Evolutionary conservation across 257 asterid genomes (phyloP).

Genomic region (Fraxinus cuspidata): DNA sequence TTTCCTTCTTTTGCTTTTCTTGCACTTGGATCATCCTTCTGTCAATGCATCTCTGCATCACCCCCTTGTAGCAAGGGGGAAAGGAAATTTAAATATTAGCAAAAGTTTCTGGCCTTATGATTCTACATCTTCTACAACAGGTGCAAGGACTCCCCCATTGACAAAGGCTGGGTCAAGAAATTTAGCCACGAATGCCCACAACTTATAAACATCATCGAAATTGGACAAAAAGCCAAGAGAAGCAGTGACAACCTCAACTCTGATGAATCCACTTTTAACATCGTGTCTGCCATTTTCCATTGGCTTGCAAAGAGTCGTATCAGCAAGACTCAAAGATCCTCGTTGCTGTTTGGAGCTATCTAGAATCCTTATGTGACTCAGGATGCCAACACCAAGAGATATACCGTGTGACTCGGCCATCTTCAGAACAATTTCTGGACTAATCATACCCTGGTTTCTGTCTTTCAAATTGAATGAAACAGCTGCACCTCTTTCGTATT

Average conservation of each 20-base stretch:
- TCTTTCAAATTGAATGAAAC: constrained; percentile 87
- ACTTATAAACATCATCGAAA: constrained; percentile 87
- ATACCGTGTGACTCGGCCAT: constrained; percentile 74
- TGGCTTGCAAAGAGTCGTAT: constrained; percentile 85
- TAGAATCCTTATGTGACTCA: constrained; percentile 76
- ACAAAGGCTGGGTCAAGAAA: constrained; percentile 83
- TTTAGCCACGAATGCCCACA: constrained; percentile 96
- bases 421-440: constrained; percentile 83
- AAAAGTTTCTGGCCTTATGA: constrained; percentile 33
- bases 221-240: constrained; percentile 87
- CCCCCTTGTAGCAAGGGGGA: constrained; percentile 8
- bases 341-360: constrained; percentile 66
- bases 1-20: constrained; percentile 15
- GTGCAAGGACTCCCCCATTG: constrained; percentile 66
- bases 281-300: constrained; percentile 75
- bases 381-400: constrained; percentile 85
- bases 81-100: constrained; percentile 11
- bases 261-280: constrained; percentile 73
- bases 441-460: constrained; percentile 67
- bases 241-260: constrained; percentile 97
- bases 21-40: constrained; percentile 22
- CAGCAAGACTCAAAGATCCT: constrained; percentile 57
- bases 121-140: constrained; percentile 79
- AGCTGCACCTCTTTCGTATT: constrained; percentile 96
- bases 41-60: constrained; percentile 27